Conservation (phyloP, 1,284 basidiomycete species). For the Taiwanofungus camphoratus region DNA sequence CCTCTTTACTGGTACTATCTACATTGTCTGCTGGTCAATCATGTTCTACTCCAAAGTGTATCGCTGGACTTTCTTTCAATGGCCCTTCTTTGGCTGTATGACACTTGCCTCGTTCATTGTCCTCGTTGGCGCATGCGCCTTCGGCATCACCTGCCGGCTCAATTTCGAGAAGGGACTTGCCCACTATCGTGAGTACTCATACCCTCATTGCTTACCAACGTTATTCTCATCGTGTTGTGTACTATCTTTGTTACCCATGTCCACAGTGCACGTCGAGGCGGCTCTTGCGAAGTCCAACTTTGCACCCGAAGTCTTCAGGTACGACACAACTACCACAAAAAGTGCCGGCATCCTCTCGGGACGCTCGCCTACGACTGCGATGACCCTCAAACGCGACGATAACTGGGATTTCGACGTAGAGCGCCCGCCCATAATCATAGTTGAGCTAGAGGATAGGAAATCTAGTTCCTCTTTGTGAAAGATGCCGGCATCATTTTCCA, state of each 20-base stretch:
- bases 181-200: constrained; percentile 35
- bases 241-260: background rate
- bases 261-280: constrained; percentile 39
- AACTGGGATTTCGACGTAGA: constrained; percentile 22
- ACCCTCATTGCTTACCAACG: background rate
- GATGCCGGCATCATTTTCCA: too few species aligned
- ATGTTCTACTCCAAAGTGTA: constrained; percentile 54
- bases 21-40: constrained; percentile 37
- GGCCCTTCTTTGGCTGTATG: constrained; percentile 48
- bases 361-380: constrained; percentile 11
- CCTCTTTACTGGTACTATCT: constrained; percentile 33
- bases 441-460: constrained; percentile 15
- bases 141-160: constrained; percentile 41
- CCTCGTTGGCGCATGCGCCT: constrained; percentile 36
- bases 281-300: constrained; percentile 38
- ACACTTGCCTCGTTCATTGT: constrained; percentile 42
- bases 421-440: constrained; percentile 20
- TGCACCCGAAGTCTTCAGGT: constrained; percentile 39
- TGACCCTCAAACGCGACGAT: constrained; percentile 14
- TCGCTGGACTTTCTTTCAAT: constrained; percentile 49
- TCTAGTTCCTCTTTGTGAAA: too few species aligned
- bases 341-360: constrained; percentile 10
- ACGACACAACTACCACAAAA: constrained; percentile 27
- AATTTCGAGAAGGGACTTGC: constrained; percentile 50
- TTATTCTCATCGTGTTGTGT: background rate